Evolutionary conservation across 2,329 filamentous ascomycete genomes (phyloP), one percentile per base, ranked within the genome.

Genomic region (Coniochaeta hoffmannii): DNA sequence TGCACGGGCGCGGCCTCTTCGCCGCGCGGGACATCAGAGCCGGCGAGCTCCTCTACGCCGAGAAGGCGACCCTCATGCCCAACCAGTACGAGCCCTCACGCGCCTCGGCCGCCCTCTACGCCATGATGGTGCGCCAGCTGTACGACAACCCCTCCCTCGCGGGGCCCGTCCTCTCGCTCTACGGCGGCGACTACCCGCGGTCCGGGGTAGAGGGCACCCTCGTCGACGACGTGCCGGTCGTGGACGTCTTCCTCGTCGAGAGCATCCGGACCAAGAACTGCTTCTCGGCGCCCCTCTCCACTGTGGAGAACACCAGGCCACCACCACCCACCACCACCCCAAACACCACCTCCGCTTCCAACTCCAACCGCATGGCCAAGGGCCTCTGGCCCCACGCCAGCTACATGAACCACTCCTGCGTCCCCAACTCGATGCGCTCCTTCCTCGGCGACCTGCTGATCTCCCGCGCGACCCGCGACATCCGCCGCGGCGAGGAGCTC

Each of bases 91-190:
- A 75, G 57, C 65, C 66, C 19, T 59, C 68, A 11, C 66, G 69
- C 24, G 66, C 74, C 34, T 73, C 73, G 6, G 72, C 71, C 0
- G 72, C 76, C 50, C 70, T 76, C 1, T 75, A 73, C 62, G 71
- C 74, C 50, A 63, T 66, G 5, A 66, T 73, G 52, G 66, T 73
- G 3, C 66, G 70, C 26, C 70, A 73, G 35, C 66, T 74, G 44
- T 64, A 62, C 54, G 68, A 74, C 60, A 74, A 73, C 57, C 71
- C 73, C 0, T 70, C 68, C 0, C 61, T 71, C 2, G 67, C 69
- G 17, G 53, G 61, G 1, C 60, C 61, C 14, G 63, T 73, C 0
- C 65, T 73, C 34, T 26, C 35, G 8, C 65, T 75, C 22, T 65
- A 72, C 57, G 66, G 64, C 6, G 73, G 69, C 9, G 59, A 68